Conservation (phyloP, 257 asterid species). For the Knoxia roxburghii region DNA sequence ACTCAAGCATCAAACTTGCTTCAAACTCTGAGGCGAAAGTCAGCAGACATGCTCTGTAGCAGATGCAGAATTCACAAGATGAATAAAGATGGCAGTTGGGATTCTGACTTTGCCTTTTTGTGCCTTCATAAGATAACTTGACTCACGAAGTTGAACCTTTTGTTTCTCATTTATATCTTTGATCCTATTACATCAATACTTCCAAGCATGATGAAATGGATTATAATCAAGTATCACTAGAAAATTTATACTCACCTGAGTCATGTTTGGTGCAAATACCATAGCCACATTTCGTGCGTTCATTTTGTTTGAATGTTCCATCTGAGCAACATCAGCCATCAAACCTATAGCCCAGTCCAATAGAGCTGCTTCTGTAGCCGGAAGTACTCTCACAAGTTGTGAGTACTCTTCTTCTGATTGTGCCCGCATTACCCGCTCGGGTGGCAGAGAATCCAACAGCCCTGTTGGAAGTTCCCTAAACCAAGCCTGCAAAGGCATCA, state of each 20-base stretch:
- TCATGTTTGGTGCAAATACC: slow-evolving; percentile 96
- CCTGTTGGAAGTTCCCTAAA: slow-evolving; percentile 86
- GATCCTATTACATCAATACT: background rate
- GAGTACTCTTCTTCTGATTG: slow-evolving; percentile 68
- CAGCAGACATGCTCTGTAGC: no score
- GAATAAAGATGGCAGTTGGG: no score
- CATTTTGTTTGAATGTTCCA: slow-evolving; percentile 73
- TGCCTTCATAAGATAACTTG: no score
- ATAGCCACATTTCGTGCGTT: slow-evolving; percentile 82
- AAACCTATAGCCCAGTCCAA: slow-evolving; percentile 84
- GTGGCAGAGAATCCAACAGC: slow-evolving; percentile 66
- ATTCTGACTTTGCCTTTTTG: no score
- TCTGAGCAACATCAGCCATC: slow-evolving; percentile 91
- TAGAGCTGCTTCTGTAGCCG: slow-evolving; percentile 69
- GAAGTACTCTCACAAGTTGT: slow-evolving; percentile 63
- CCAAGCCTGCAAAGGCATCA: slow-evolving; percentile 48
- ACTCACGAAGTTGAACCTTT: background rate
- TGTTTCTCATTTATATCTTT: background rate
- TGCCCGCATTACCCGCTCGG: slow-evolving; percentile 69
- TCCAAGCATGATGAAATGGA: background rate
- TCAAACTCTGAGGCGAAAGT: no score
- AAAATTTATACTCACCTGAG: slow-evolving; percentile 45
- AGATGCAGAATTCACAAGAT: background rate
- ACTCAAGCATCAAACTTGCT: background rate
- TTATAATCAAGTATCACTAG: no score